Evolutionary conservation across 148 eudicot genomes (phyloP), one percentile per base, ranked within the genome.

Genomic region (Fagopyrum esculentum): DNA sequence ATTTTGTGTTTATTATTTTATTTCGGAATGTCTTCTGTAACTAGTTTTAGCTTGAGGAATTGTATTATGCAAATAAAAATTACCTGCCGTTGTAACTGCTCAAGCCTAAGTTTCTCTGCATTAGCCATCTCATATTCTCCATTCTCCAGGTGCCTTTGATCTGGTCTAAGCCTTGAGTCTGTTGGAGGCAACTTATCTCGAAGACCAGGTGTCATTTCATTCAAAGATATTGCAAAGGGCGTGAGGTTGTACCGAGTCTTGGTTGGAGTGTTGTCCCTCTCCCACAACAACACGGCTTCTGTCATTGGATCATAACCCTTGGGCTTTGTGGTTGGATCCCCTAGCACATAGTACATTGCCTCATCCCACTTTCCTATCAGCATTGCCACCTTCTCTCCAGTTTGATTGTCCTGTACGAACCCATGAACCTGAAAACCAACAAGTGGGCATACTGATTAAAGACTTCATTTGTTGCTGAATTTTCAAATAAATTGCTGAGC

Each of bases 261-360:
- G 52, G 90, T 76, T 72, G 78, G 79, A 72, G 89, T 80, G 78
- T 88, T 94, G 76, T 86, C 98, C 75, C 98, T 89, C 84, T 94
- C 98, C 97, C 98, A 91, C 44, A 94, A 82, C 79, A 94, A 80
- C 52, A 94, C 86, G 71, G 98, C 96, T 79, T 94, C 97, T 35
- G 90, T 87, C 98, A 94, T 91, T 29, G 98, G 98, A 89, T 94
- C 98, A 74, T 94, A 94, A 45, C 98, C 97, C 85, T 94, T 94
- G 26, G 96, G 96, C 83, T 90, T 94, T 6, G 81, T 86, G 52
- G 87, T 86, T 19, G 97, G 96, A 83, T 94, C 97, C 57, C 97
- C 98, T 57, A 94, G 74, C 45, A 94, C 98, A 80, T 91, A 94
- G 85, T 94, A 91, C 92, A 91, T 87, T 72, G 98, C 97, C 78